These are phyloP conservation scores for Suillus cothurnatus DNA, from an alignment of 768 basidiomycete genomes.

Conservation along the genomic window DNA sequence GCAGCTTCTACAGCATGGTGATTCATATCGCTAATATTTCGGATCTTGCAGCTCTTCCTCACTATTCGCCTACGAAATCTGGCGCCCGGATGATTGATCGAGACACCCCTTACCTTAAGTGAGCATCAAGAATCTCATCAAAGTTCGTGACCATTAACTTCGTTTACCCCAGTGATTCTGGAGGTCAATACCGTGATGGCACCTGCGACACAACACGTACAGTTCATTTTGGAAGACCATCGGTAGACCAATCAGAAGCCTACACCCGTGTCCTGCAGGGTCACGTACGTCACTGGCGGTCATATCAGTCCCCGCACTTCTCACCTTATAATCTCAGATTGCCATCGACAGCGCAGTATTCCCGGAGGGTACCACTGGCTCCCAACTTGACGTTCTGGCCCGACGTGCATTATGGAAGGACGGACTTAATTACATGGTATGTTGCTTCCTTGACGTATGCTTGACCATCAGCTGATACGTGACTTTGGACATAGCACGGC, in stretches of 20 bases:
- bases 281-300: slow-evolving; percentile 63
- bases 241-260: slow-evolving; percentile 84
- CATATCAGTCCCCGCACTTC: slow-evolving; percentile 18
- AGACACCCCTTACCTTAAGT: slow-evolving; percentile 89
- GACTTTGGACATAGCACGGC: slow-evolving; percentile 61
- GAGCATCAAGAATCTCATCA: slow-evolving; percentile 30
- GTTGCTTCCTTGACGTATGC: slow-evolving; percentile 26
- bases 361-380: slow-evolving; percentile 86
- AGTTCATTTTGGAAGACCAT: slow-evolving; percentile 85
- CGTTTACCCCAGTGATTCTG: slow-evolving; percentile 71
- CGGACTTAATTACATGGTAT: slow-evolving; percentile 75
- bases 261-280: slow-evolving; percentile 96
- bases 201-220: slow-evolving; percentile 87
- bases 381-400: slow-evolving; percentile 86
- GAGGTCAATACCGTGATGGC: slow-evolving; percentile 87
- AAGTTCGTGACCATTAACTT: slow-evolving; percentile 18
- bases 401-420: slow-evolving; percentile 87
- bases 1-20: slow-evolving; percentile 17
- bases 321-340: slow-evolving; percentile 53
- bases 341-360: slow-evolving; percentile 90
- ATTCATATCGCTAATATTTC: slow-evolving; percentile 6
- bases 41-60: slow-evolving; percentile 68
- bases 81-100: slow-evolving; percentile 74
- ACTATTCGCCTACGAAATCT: slow-evolving; percentile 79
- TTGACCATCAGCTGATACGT: slow-evolving; percentile 15